Conservation (phyloP, 2,329 filamentous ascomycete species). For the Fusarium proliferatum region DNA sequence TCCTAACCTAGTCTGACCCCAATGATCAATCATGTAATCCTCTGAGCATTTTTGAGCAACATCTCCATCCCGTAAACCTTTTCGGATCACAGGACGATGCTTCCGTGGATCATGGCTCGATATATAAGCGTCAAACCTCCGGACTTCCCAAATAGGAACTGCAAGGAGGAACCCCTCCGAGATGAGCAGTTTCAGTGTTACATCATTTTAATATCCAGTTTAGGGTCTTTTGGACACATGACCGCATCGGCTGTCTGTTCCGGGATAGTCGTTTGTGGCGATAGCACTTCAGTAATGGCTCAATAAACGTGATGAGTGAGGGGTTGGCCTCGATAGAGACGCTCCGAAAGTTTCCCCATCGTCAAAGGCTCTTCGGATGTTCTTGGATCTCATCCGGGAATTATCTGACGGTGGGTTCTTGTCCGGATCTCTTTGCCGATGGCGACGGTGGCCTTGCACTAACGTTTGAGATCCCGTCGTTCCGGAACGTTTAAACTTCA, state of each 20-base stretch:
- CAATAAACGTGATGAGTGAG: neutral
- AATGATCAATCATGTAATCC: neutral
- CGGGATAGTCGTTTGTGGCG: neutral
- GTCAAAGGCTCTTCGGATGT: neutral
- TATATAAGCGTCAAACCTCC: constrained; percentile 7
- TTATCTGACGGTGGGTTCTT: neutral
- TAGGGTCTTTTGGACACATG: neutral
- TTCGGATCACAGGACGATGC: constrained; percentile 12
- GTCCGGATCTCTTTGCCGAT: neutral
- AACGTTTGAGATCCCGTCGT: constrained; percentile 25
- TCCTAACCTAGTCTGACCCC: neutral
- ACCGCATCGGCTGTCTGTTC: constrained; percentile 2
- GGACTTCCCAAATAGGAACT: constrained; percentile 23
- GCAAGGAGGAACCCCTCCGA: constrained; percentile 32
- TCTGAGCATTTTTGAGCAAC: neutral
- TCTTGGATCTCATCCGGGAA: constrained; percentile 6
- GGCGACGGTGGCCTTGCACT: neutral
- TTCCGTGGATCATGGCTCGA: constrained; percentile 17
- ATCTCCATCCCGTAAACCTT: neutral
- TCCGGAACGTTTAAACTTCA: constrained; percentile 3
- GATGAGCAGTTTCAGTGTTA: constrained; percentile 19
- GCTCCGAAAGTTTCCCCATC: constrained; percentile 17
- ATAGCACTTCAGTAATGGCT: neutral
- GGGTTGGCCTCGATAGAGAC: constrained; percentile 8
- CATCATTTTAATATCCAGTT: constrained; percentile 1